Evolutionary conservation across 1,139 yeast genomes (phyloP).

Genomic region (Pneumocystis sp.): DNA sequence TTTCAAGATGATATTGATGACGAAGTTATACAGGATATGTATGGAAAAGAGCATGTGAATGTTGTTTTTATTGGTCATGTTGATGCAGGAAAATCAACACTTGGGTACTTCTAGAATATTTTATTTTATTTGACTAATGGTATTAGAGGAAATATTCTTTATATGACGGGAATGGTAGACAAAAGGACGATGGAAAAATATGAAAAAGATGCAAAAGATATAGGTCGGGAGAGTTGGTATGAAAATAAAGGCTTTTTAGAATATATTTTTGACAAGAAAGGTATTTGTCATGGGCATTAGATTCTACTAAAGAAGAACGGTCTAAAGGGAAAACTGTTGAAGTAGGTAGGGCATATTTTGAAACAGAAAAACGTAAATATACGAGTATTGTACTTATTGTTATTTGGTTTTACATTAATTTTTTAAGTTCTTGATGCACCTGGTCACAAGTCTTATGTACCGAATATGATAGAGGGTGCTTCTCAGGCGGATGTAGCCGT

Average conservation of each 20-base stretch:
- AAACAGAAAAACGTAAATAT: conserved; percentile 94
- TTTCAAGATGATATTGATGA: conserved; percentile 84
- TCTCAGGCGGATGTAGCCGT: conserved; percentile 98
- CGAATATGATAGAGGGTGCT: conserved; percentile 99
- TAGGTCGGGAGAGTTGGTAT: conserved; percentile 98
- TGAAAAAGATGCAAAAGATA: conserved; percentile 96
- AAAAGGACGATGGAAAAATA: conserved; percentile 98
- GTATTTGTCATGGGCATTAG: conserved; percentile 95
- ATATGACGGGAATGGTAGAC: conserved; percentile 90
- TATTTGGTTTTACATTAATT: background rate
- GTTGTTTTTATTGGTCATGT: conserved; percentile 98
- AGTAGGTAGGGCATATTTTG: conserved; percentile 94
- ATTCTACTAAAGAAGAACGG: conserved; percentile 96
- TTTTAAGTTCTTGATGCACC: conserved; percentile 72
- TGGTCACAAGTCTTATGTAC: conserved; percentile 96
- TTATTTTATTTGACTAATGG: background rate
- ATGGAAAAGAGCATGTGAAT: conserved; percentile 93
- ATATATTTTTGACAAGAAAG: background rate
- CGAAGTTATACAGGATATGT: conserved; percentile 77
- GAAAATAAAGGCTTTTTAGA: background rate
- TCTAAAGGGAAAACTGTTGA: conserved; percentile 97
- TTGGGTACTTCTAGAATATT: conserved; percentile 33
- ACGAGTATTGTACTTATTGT: conserved; percentile 31
- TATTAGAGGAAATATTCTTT: conserved; percentile 73
- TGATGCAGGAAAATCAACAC: conserved; percentile 97